Conservation (phyloP, 2,329 filamentous ascomycete species). For the Zasmidium angulare region DNA sequence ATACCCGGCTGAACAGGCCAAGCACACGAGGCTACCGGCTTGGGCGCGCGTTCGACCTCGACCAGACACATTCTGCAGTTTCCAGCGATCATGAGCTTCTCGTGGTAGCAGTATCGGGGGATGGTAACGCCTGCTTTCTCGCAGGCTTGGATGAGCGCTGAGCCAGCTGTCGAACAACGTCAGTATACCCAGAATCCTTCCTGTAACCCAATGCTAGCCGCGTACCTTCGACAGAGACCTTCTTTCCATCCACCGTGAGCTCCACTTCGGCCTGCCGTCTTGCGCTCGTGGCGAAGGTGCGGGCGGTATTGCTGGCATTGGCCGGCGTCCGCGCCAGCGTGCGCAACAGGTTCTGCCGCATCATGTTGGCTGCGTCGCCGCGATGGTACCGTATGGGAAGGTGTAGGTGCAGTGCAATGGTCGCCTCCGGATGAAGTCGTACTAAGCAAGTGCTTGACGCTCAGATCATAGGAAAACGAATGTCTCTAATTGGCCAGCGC, state of each 20-base stretch:
- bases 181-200: not conserved
- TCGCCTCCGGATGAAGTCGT: not conserved
- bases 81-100: conserved; percentile 99
- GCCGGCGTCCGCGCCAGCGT: conserved; percentile 58
- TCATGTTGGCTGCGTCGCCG: conserved; percentile 46
- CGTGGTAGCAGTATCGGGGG: conserved; percentile 98
- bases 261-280: conserved; percentile 87
- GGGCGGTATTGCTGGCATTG: conserved; percentile 54
- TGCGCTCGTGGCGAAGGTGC: conserved; percentile 78
- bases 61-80: conserved; percentile 99
- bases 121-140: conserved; percentile 93
- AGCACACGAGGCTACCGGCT: conserved; percentile 96
- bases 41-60: conserved; percentile 93
- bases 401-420: conserved; percentile 11
- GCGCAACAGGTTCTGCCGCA: conserved; percentile 65
- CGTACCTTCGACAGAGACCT: conserved; percentile 98
- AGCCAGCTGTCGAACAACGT: conserved; percentile 66
- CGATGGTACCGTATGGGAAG: conserved; percentile 20
- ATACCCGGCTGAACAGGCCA: conserved; percentile 99
- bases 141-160: conserved; percentile 97
- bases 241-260: conserved; percentile 95
- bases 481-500: too few species aligned
- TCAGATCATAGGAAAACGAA: not conserved
- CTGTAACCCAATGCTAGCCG: conserved; percentile 7
- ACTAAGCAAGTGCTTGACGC: not conserved